Base-by-base conservation (phyloP, 305 asterid genomes). In the Withania somnifera region DNA sequence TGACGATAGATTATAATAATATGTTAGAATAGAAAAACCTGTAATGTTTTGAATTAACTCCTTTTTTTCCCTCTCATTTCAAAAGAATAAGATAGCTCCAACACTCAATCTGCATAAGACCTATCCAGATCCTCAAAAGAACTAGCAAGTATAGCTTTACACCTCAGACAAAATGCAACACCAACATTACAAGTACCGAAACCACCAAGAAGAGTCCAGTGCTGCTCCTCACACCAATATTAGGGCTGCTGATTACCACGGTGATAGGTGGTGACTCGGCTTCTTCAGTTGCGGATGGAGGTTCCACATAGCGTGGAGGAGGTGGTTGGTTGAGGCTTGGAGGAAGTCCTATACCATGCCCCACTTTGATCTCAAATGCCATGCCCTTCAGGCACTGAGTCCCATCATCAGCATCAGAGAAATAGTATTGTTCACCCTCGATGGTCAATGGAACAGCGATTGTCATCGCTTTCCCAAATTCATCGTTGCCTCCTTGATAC, bases 291-390 rank as follows among this genome's bases (percentile, higher is more conserved):
- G 90, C n/a, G 22, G 84, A 87, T 3, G 98, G 97, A 0, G 98
- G 98, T 11, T 91, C 92, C 50, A 86, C 90, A 61, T 90, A 92
- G 9, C 91, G 90, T 3, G 97, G 98, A 63, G 98, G 98, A 4
- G 97, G 97, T 0, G 98, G 97, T 32, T 88, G 90, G 86, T 88
- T 93, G 84, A 95, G 98, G 88, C 89, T 91, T 0, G 93, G 97
- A 2, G 98, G 98, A 73, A 95, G 98, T 9, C 98, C 98, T 10
- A 81, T 64, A 19, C 98, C 98, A 53, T 69, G 92, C 28, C 50
- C 60, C 82, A 95, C 98, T 53, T 86, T 93, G 85, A 95, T 91
- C 85, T 80, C 64, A 42, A 95, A 93, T 63, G 94, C 94, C 98
- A 93, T 88, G 11, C 98, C 97, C 0, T 88, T 79, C n/a, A 51